Evolutionary conservation across 208 protist species (phyloP), one percentile per base, ranked within the genome.

Genomic region (Tritrichomonas musculus): DNA sequence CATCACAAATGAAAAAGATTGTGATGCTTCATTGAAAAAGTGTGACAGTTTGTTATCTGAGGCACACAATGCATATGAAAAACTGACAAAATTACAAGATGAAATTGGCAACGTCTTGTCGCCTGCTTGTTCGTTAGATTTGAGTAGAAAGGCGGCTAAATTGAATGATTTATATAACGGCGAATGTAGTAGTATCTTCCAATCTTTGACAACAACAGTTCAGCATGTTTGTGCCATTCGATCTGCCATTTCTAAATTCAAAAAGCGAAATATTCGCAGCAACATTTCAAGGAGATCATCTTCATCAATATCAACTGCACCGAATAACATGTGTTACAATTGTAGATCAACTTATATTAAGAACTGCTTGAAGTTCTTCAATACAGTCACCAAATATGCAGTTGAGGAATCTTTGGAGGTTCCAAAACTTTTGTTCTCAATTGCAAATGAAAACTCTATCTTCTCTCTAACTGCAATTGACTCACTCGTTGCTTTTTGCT

Each of bases 1-100:
- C 27, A 94, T 94, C 30, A 25, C 0, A 33, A 65, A 22, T 55
- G 94, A 94, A 92, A 66, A 49, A 39, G 77, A 88, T 44, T 88
- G 77, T 57, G 77, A 88, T 57, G 17, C 41, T 9, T 39, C 41
- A n/a, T 39, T 88, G 1, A 39, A 44, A 39, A 88, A 88, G 39
- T 44, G 41, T 88, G 77, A 88, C 17, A 20, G n/a, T 57, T 39
- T 88, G 17, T 17, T 88, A 11, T 41, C 77, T 60, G 77, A 88
- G 5, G 77, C 77, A 60, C 77, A 88, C 17, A 88, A 53, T n/a
- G 33, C 25, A 17, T 88, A 53, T 39, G 30, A 49, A 2, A 27
- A 25, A 60, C 57, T 88, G 36, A 47, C 27, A 14, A 72, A 72
- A 33, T 72, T 36, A 72, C 65, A 72, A 72, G 57, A 88, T n/a